phyloP scores from a whole-genome alignment of 805 yeast species.

The Candida chauliodis region DNA sequence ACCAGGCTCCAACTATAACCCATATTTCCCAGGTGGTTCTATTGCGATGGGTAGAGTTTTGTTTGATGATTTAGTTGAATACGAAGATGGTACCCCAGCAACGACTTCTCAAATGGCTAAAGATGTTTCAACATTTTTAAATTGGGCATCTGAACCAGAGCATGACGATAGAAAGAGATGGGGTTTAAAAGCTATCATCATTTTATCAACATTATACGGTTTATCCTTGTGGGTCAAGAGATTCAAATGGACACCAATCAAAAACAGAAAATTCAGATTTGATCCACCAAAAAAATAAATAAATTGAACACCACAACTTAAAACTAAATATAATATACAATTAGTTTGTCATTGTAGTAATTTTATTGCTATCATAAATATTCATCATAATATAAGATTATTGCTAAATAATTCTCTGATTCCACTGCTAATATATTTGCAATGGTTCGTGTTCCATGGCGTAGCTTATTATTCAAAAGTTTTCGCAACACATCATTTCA shows the following conservation, averaged over 20 bases:
- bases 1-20: conserved; percentile 95
- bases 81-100: conserved; percentile 98
- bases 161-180: conserved; percentile 96
- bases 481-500: no score
- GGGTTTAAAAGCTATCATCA: conserved; percentile 89
- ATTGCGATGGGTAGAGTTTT: conserved; percentile 99
- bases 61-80: conserved; percentile 96
- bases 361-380: background rate
- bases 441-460: no score
- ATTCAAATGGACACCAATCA: conserved; percentile 96
- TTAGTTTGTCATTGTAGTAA: background rate
- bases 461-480: no score
- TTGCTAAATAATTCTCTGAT: background rate
- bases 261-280: conserved; percentile 90
- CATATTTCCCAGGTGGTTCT: conserved; percentile 99
- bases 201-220: conserved; percentile 74
- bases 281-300: conserved; percentile 75
- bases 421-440: no score
- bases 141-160: conserved; percentile 99
- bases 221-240: conserved; percentile 89
- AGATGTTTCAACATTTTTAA: conserved; percentile 92
- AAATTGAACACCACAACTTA: background rate
- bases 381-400: background rate
- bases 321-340: no score
- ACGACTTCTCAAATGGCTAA: conserved; percentile 99